Evolutionary conservation across 306 rosid species (phyloP), one percentile per base, ranked within the genome.

Genomic region (Gastrolobium bilobum): DNA sequence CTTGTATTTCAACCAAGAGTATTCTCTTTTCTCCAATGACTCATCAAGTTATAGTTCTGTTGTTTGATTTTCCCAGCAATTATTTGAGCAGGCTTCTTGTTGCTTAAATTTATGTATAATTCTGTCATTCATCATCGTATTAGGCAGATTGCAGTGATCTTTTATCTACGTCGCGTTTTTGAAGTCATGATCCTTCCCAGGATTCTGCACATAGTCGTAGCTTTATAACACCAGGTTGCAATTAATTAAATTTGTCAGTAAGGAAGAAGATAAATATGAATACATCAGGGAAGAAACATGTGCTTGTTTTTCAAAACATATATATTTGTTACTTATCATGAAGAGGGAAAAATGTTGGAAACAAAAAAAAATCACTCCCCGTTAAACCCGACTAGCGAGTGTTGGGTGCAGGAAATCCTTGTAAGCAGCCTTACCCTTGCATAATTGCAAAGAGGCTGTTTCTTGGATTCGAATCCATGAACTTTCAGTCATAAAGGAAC

Each of bases 1-100:
- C 35, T 37, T 34, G 31, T 35, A 46, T 47, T 78, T 44, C 10
- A 56, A 31, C 68, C 34, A 26, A 30, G 8, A 42, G 6, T 13
- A 26, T 43, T 56, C 33, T 30, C 42, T 26, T 56, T 57, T 73
- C 78, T 73, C n/a, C 54, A 3, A 9, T 72, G 52, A 37, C n/a
- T 65, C 42, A 14, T 9, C 15, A 77, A 43, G 68, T 77, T 14
- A 42, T 31, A n/a, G n/a, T 43, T 71, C 15, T 15, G 48, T 15
- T 52, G 33, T 62, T 40, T 71, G 40, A 62, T 68, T 71, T 39
- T 48, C 79, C 60, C 39, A 33, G 42, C 78, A 71, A 44, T 40
- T 40, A 42, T 72, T 62, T 50, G 48, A 29, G 83, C 50, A 4
- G 35, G 11, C 43, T n/a, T 67, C 31, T 33, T 37, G 68, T 68